Base-by-base conservation (phyloP, 192 early-diverging fungal species). In the Backusella tuberculispora region DNA sequence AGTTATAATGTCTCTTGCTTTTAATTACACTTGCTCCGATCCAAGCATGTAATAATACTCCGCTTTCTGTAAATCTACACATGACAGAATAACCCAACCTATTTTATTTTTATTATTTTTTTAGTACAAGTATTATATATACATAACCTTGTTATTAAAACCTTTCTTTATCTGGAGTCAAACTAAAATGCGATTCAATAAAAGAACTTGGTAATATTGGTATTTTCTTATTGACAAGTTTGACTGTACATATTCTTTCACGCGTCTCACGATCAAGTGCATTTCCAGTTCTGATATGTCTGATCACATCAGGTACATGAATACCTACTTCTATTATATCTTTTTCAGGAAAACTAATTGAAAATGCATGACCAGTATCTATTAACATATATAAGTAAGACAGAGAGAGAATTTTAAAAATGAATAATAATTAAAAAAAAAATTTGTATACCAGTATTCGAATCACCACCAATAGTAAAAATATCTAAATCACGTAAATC, bases 221-320 rank as follows among this genome's bases (percentile, higher is more conserved):
- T 65, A 98, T 96, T 9, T 93, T 88, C 72, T 95, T 94, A 81
- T 99, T 94, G 26, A 97, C 95, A 64, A 99, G 81, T 74, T 97
- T 96, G 2, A 97, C 96, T 4, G 94, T 94, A 3, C 95, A 95
- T 6, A 92, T 94, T 70, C 97, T 88, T 17, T 91, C 82, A 29
- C 92, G 89, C 0, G 97, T 97, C 75, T 99, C 97, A 60, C 87
- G 74, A 76, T 99, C 97, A 89, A 99, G 94, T 1, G 95, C 89
- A 37, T 91, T 96, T 63, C 88, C 89, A 26, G 92, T 89, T 71
- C 93, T 93, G 48, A 99, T 95, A 88, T 97, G 98, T 81, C 96
- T 92, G 38, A 91, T 92, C n/a, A 98, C 97, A 81, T 99, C 97
- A 15, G 96, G 94, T 84, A 98, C 96, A 73, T 98, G 88, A 13